Evolutionary conservation across 1,139 yeast species (phyloP).

Genomic region (Yamadazyma blattariae): DNA sequence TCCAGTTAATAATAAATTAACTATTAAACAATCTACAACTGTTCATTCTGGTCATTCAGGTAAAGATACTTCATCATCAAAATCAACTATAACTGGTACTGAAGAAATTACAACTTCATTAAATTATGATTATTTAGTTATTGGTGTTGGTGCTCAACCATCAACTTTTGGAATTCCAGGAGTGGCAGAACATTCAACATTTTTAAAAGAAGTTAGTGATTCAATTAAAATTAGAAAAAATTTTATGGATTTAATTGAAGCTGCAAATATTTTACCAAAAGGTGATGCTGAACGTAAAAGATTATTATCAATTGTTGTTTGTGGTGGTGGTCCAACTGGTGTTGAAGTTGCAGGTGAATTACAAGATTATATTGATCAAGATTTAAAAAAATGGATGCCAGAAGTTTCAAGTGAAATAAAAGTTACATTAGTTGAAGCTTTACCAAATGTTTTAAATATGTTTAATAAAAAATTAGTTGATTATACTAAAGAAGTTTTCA

Average conservation of each 20-base stretch:
- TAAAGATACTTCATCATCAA: constrained; percentile 51
- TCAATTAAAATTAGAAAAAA: constrained; percentile 73
- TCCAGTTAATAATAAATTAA: constrained; percentile 51
- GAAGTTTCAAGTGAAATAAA: constrained; percentile 76
- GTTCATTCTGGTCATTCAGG: constrained; percentile 54
- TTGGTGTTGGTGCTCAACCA: constrained; percentile 92
- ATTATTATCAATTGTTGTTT: constrained; percentile 78
- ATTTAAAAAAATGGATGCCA: constrained; percentile 85
- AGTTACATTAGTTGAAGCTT: constrained; percentile 84
- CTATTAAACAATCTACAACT: constrained; percentile 52
- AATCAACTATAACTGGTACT: constrained; percentile 37
- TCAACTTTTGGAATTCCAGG: constrained; percentile 94
- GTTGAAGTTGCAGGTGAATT: constrained; percentile 95
- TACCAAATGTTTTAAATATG: constrained; percentile 86
- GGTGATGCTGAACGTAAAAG: constrained; percentile 79
- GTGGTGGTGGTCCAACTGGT: constrained; percentile 98
- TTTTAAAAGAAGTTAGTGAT: constrained; percentile 84
- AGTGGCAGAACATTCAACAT: constrained; percentile 81
- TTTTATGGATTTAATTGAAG: constrained; percentile 73
- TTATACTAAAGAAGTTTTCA: constrained; percentile 80
- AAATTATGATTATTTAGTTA: constrained; percentile 74
- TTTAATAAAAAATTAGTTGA: constrained; percentile 81
- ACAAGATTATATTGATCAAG: constrained; percentile 92
- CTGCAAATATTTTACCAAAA: constrained; percentile 72
- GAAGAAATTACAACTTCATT: constrained; percentile 49